Evolutionary conservation across 768 basidiomycete genomes (phyloP).

Genomic region (Trametes cubensis): DNA sequence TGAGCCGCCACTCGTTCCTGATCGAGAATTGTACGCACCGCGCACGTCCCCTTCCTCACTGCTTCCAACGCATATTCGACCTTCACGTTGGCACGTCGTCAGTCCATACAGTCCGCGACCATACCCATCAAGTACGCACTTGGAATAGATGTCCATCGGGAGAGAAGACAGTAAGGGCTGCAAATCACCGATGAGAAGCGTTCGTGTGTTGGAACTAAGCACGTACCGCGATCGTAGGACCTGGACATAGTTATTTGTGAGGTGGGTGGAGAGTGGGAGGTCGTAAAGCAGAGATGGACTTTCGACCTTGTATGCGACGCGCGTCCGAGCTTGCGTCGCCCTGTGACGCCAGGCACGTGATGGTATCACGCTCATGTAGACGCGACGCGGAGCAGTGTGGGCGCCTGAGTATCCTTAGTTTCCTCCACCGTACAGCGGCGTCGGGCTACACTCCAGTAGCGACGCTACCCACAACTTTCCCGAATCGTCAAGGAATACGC

Average conservation of each 20-base stretch:
- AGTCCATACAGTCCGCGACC: not conserved
- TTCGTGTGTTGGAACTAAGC: constrained; percentile 7
- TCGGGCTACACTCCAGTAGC: not conserved
- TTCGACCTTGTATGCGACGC: constrained; percentile 28
- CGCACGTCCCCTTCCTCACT: constrained; percentile 95
- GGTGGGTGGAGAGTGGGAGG: constrained; percentile 6
- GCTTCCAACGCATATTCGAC: constrained; percentile 99
- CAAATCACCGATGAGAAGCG: constrained; percentile 2
- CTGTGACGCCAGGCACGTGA: constrained; percentile 22
- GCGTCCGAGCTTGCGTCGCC: constrained; percentile 37
- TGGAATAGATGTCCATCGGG: constrained; percentile 99
- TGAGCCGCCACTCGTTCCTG: constrained; percentile 6
- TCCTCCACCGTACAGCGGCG: not conserved
- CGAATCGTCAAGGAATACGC: too few relatives aligned
- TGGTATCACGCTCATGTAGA: constrained; percentile 15
- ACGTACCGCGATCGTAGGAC: constrained; percentile 93
- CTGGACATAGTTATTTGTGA: constrained; percentile 66
- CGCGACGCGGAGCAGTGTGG: constrained; percentile 4
- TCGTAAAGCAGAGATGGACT: constrained; percentile 19
- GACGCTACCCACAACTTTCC: not conserved
- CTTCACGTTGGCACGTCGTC: constrained; percentile 45
- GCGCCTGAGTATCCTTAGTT: not conserved
- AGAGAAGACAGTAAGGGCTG: constrained; percentile 96
- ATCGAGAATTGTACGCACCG: constrained; percentile 54
- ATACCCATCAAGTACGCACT: constrained; percentile 45